phyloP scores from a whole-genome alignment of 2,329 filamentous ascomycete species.

The Nemania abortiva region DNA sequence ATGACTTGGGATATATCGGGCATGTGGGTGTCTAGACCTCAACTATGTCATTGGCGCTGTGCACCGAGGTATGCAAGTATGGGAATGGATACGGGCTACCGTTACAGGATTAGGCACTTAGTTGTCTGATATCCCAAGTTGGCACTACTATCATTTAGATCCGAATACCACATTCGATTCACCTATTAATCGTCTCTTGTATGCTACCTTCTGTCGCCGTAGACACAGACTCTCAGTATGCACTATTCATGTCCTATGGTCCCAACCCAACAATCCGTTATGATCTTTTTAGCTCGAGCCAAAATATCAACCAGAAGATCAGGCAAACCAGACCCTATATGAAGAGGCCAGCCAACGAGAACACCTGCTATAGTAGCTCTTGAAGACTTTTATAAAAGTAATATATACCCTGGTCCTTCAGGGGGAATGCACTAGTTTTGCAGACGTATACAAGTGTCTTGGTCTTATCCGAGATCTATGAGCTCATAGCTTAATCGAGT shows the following conservation, averaged over 20 bases:
- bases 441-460: too few species aligned
- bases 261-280: neutral
- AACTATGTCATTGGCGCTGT: slow-evolving; percentile 20
- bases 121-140: slow-evolving; percentile 39
- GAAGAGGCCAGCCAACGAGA: too few species aligned
- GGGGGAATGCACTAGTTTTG: too few species aligned
- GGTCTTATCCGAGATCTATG: too few species aligned
- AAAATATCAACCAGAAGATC: too few species aligned
- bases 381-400: too few species aligned
- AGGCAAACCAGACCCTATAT: too few species aligned
- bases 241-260: too few species aligned
- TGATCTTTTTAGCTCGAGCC: neutral
- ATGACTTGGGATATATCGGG: slow-evolving; percentile 37
- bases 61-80: slow-evolving; percentile 33
- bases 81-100: slow-evolving; percentile 12
- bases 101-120: slow-evolving; percentile 34
- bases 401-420: too few species aligned
- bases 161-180: slow-evolving; percentile 33
- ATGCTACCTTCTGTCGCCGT: neutral
- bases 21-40: slow-evolving; percentile 24
- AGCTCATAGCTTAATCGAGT: too few species aligned
- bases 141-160: slow-evolving; percentile 41
- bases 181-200: neutral
- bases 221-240: neutral
- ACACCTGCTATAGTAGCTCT: too few species aligned